These are phyloP conservation scores for Hypoxylon lenormandii DNA, from an alignment of 495 filamentous ascomycete species.

Conservation along the genomic window DNA sequence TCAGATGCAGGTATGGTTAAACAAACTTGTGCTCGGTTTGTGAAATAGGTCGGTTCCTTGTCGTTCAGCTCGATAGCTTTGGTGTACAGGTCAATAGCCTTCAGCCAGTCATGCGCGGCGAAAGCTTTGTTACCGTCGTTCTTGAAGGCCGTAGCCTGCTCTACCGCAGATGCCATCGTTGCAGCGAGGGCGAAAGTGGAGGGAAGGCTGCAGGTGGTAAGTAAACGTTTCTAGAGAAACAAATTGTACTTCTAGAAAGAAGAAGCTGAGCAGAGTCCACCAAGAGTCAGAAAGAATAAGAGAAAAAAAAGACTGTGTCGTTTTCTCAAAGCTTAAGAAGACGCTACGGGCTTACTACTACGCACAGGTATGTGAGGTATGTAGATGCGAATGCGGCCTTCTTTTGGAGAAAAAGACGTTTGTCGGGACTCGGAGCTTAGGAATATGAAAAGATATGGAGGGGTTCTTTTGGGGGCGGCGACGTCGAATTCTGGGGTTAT, in stretches of 20 bases:
- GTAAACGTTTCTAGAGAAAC: background rate
- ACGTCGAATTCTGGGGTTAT: background rate
- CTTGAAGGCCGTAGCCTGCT: slow-evolving; percentile 84
- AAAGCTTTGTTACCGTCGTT: slow-evolving; percentile 95
- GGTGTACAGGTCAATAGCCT: slow-evolving; percentile 85
- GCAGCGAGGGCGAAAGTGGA: slow-evolving; percentile 2
- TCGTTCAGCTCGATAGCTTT: slow-evolving; percentile 89
- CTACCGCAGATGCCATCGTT: slow-evolving; percentile 52
- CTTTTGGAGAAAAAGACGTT: slow-evolving; percentile 26
- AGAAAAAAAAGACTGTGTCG: background rate
- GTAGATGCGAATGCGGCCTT: background rate
- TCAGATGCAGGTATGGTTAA: slow-evolving; percentile 30
- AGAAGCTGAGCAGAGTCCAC: slow-evolving; percentile 2
- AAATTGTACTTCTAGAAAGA: background rate
- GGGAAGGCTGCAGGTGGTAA: slow-evolving; percentile 6
- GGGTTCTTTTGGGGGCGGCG: background rate
- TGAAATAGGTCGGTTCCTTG: slow-evolving; percentile 87
- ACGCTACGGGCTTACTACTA: slow-evolving; percentile 4
- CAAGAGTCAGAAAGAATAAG: too few species aligned
- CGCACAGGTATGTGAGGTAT: background rate
- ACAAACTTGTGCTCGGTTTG: slow-evolving; percentile 88
- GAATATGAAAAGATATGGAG: slow-evolving; percentile 8
- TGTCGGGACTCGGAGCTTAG: slow-evolving; percentile 45
- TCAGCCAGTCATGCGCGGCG: slow-evolving; percentile 84
- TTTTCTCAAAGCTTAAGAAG: slow-evolving; percentile 3